Conservation (phyloP, 768 basidiomycete species). For the Kondoa malvinella region DNA sequence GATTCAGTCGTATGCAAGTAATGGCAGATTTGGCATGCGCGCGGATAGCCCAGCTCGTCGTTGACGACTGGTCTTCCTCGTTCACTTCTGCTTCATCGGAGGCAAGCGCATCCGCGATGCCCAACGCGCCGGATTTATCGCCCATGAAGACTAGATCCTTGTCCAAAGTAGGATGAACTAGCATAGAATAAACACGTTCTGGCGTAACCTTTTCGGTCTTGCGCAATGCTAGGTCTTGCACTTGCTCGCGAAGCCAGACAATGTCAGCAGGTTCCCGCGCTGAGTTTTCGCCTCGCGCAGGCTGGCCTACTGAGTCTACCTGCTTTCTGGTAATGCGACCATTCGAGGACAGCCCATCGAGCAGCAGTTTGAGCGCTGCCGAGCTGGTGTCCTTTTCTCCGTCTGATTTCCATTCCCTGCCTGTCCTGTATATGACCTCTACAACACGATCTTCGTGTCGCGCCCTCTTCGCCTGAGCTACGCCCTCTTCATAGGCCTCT, state of each 20-base stretch:
- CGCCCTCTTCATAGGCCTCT: neutral
- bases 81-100: slow-evolving; percentile 23
- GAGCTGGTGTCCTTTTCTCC: neutral
- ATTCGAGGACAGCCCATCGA: slow-evolving; percentile 12
- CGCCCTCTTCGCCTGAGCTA: slow-evolving; percentile 2
- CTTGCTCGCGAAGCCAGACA: slow-evolving; percentile 23
- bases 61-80: slow-evolving; percentile 8
- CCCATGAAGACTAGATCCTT: slow-evolving; percentile 33
- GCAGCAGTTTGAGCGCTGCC: slow-evolving; percentile 13
- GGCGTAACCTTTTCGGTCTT: slow-evolving; percentile 30
- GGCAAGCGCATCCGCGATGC: slow-evolving; percentile 31
- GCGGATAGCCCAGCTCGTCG: slow-evolving; percentile 23
- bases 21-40: slow-evolving; percentile 31
- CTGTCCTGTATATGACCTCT: slow-evolving; percentile 14
- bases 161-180: slow-evolving; percentile 31
- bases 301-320: slow-evolving; percentile 14
- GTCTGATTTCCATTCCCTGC: slow-evolving; percentile 1
- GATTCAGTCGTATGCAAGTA: slow-evolving; percentile 33
- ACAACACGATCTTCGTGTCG: slow-evolving; percentile 17
- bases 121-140: slow-evolving; percentile 31
- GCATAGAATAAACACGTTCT: slow-evolving; percentile 34
- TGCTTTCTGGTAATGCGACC: neutral
- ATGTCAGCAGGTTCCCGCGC: slow-evolving; percentile 18
- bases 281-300: slow-evolving; percentile 21
- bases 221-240: slow-evolving; percentile 27